Evolutionary conservation across 148 eudicot genomes (phyloP).

Genomic region (Vaccinium darrowii): DNA sequence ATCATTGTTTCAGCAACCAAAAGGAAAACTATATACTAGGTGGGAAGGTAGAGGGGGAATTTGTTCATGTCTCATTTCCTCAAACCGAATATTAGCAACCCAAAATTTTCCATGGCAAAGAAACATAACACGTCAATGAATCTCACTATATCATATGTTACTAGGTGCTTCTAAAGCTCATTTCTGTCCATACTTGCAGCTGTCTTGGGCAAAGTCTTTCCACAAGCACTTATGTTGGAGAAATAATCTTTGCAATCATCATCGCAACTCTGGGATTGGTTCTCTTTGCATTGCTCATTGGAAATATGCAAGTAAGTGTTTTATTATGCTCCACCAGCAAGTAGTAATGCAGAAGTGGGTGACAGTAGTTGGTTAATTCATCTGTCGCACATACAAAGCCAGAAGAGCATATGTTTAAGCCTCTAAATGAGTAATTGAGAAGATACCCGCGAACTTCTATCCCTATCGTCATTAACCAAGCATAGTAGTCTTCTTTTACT

Average conservation of each 20-base stretch:
- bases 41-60: background rate
- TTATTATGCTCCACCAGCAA: too few species aligned
- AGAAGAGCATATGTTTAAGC: background rate
- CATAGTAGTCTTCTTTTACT: background rate
- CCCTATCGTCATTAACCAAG: background rate
- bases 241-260: constrained; percentile 59
- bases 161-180: background rate
- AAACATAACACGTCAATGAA: too few species aligned
- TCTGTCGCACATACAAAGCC: background rate
- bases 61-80: background rate
- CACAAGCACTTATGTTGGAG: constrained; percentile 67
- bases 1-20: background rate
- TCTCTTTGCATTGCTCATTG: constrained; percentile 78
- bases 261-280: constrained; percentile 72
- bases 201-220: constrained; percentile 61
- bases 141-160: background rate
- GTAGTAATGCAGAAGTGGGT: background rate
- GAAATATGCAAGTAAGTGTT: constrained; percentile 82
- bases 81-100: background rate
- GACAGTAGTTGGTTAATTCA: background rate
- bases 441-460: background rate
- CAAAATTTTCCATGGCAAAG: background rate
- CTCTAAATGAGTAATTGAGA: background rate
- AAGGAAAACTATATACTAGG: background rate
- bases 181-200: constrained; percentile 34